Conservation (phyloP, 192 early-diverging fungal species). For the Gorgonomyces haynaldii region DNA sequence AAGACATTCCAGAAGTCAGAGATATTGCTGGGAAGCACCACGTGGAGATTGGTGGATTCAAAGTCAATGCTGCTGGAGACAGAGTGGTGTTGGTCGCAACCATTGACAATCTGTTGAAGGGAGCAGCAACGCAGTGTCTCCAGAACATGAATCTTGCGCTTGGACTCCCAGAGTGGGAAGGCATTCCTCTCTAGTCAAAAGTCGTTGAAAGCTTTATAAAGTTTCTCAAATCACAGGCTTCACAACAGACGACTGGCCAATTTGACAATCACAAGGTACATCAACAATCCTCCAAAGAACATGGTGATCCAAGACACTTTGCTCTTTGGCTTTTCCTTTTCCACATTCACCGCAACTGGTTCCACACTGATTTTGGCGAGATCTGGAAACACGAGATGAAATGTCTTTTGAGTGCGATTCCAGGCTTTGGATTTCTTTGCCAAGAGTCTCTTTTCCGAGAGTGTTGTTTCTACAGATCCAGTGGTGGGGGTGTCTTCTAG, state of each 20-base stretch:
- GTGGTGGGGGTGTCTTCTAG: slow-evolving; percentile 81
- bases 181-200: slow-evolving; percentile 53
- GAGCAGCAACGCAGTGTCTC: slow-evolving; percentile 96
- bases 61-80: slow-evolving; percentile 52
- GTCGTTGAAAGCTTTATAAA: not conserved
- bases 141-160: slow-evolving; percentile 91
- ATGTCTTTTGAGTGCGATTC: too few species aligned
- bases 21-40: slow-evolving; percentile 84
- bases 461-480: slow-evolving; percentile 75
- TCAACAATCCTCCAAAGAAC: not conserved
- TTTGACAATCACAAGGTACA: slow-evolving; percentile 6
- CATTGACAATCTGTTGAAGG: slow-evolving; percentile 96
- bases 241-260: too few species aligned
- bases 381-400: too few species aligned
- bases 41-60: slow-evolving; percentile 87
- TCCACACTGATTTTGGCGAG: not conserved
- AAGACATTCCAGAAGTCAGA: slow-evolving; percentile 69
- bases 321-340: not conserved
- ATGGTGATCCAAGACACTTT: slow-evolving; percentile 1
- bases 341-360: not conserved
- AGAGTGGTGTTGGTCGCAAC: slow-evolving; percentile 83
- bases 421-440: slow-evolving; percentile 67
- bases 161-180: slow-evolving; percentile 77
- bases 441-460: slow-evolving; percentile 63
- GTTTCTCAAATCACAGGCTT: too few species aligned